Conservation (phyloP, 805 yeast species). For the Spathaspora boniae region DNA sequence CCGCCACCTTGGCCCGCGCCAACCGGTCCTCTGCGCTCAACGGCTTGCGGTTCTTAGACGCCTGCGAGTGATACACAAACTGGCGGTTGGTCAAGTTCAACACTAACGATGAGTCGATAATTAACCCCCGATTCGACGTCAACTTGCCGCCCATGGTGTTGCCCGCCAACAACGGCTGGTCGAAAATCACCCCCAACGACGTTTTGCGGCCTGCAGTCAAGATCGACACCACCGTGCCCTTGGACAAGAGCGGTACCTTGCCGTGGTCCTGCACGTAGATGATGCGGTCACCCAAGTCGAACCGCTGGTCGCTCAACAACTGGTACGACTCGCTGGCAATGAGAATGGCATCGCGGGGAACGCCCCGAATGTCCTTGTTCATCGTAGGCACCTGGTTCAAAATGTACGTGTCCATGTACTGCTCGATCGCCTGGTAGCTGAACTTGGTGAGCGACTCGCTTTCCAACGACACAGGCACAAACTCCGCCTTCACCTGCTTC, state of each 20-base stretch:
- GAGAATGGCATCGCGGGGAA: slow-evolving; percentile 80
- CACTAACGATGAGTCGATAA: slow-evolving; percentile 76
- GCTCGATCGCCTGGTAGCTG: slow-evolving; percentile 67
- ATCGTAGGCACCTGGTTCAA: slow-evolving; percentile 44
- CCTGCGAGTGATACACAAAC: slow-evolving; percentile 70
- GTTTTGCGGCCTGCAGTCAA: slow-evolving; percentile 56
- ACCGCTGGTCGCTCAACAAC: slow-evolving; percentile 68
- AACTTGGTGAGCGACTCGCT: slow-evolving; percentile 72
- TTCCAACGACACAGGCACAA: slow-evolving; percentile 67
- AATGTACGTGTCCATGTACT: slow-evolving; percentile 41
- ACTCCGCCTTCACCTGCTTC: slow-evolving; percentile 42
- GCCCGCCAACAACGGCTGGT: slow-evolving; percentile 78
- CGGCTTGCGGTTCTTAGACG: slow-evolving; percentile 43
- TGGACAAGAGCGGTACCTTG: slow-evolving; percentile 79
- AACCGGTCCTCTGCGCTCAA: slow-evolving; percentile 21
- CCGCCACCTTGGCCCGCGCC: slow-evolving; percentile 10
- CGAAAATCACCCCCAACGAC: slow-evolving; percentile 78
- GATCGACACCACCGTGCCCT: slow-evolving; percentile 84
- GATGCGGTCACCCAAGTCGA: slow-evolving; percentile 86
- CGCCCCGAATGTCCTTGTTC: slow-evolving; percentile 65
- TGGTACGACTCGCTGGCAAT: slow-evolving; percentile 72
- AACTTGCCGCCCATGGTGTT: slow-evolving; percentile 76
- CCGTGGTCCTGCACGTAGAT: slow-evolving; percentile 83
- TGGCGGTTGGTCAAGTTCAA: slow-evolving; percentile 75
- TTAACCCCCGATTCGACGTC: slow-evolving; percentile 74